Conservation (phyloP, 768 basidiomycete genomes). For the Trametes cubensis region DNA sequence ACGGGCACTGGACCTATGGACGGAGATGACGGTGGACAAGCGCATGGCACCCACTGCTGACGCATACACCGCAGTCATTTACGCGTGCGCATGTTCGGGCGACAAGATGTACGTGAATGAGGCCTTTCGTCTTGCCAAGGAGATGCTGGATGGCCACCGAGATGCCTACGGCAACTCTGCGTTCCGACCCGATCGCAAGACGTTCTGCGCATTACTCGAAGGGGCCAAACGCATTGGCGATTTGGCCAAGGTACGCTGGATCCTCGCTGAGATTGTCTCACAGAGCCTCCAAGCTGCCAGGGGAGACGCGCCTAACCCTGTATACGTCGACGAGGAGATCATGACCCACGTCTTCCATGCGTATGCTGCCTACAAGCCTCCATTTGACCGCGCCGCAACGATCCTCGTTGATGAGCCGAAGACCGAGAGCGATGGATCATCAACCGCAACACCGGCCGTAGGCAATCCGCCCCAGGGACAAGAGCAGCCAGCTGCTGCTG, state of each 20-base stretch:
- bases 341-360: constrained; percentile 87
- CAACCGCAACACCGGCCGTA: not conserved
- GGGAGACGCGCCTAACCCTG: constrained; percentile 31
- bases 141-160: constrained; percentile 83
- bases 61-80: constrained; percentile 82
- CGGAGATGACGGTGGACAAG: constrained; percentile 84
- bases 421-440: not conserved
- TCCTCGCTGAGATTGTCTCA: constrained; percentile 80
- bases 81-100: constrained; percentile 75
- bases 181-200: constrained; percentile 62
- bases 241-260: constrained; percentile 81
- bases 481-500: not conserved
- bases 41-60: constrained; percentile 61
- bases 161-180: constrained; percentile 61
- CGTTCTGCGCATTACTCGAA: constrained; percentile 85
- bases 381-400: constrained; percentile 59
- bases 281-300: constrained; percentile 32
- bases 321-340: constrained; percentile 61
- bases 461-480: constrained; percentile 1
- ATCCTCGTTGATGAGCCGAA: constrained; percentile 39
- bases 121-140: constrained; percentile 78
- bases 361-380: constrained; percentile 79
- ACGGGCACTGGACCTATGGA: constrained; percentile 90
- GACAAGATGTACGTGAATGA: constrained; percentile 69
- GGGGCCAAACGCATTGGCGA: constrained; percentile 89